Conservation (phyloP, 805 yeast genomes). For the Candida xiaguanensis region DNA sequence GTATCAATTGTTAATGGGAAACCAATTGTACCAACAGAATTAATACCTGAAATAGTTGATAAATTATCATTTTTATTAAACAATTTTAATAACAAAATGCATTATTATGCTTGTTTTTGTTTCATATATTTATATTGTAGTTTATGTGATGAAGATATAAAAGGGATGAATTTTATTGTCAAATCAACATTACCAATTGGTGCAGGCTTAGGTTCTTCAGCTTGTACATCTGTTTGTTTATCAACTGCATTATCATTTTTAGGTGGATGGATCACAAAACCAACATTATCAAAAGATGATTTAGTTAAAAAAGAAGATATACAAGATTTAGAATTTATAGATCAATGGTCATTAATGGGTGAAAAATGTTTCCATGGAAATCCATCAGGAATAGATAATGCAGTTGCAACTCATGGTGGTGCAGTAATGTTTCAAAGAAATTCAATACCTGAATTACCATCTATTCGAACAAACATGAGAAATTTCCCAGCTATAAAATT, state of each 20-base stretch:
- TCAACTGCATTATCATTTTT: constrained; percentile 67
- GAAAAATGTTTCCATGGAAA: constrained; percentile 95
- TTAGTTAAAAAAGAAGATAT: constrained; percentile 25
- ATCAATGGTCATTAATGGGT: constrained; percentile 87
- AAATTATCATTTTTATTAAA: constrained; percentile 43
- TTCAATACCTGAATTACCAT: constrained; percentile 48
- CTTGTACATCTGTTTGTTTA: constrained; percentile 81
- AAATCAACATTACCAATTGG: constrained; percentile 91
- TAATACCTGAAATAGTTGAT: constrained; percentile 56
- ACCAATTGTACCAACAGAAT: constrained; percentile 45
- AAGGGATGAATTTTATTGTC: constrained; percentile 58
- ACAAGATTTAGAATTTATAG: constrained; percentile 58
- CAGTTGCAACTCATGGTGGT: constrained; percentile 94
- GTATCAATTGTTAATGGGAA: constrained; percentile 18
- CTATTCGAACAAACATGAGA: constrained; percentile 64
- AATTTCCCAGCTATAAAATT: constrained; percentile 72
- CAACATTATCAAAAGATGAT: constrained; percentile 32
- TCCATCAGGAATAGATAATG: constrained; percentile 95
- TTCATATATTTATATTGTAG: constrained; percentile 74
- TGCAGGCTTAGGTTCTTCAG: constrained; percentile 95
- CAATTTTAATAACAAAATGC: constrained; percentile 51
- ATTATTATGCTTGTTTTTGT: constrained; percentile 75
- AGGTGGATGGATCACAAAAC: constrained; percentile 50
- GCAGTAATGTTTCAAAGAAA: constrained; percentile 84
- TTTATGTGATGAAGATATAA: constrained; percentile 45